phyloP scores from a whole-genome alignment of 306 rosid species.

The Dicorynia guianensis region DNA sequence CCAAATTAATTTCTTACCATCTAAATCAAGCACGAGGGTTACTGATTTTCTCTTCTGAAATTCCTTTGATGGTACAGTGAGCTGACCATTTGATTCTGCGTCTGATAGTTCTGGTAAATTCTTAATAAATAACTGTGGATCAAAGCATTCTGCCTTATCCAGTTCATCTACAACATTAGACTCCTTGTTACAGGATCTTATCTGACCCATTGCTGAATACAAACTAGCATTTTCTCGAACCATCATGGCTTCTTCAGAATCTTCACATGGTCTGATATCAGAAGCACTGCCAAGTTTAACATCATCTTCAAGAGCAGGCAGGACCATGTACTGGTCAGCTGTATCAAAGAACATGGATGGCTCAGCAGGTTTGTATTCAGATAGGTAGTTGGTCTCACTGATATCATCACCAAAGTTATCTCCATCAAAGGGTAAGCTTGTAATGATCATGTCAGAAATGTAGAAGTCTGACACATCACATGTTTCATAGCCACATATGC shows the following conservation, averaged over 20 bases:
- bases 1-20: conserved; percentile 68
- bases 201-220: conserved; percentile 76
- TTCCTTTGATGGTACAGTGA: conserved; percentile 59
- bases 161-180: conserved; percentile 61
- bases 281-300: conserved; percentile 51
- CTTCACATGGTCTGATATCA: conserved; percentile 60
- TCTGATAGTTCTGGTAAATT: conserved; percentile 88
- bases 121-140: conserved; percentile 87
- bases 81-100: conserved; percentile 68
- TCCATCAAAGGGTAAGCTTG: conserved; percentile 73
- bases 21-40: conserved; percentile 95
- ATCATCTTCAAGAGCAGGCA: conserved; percentile 86
- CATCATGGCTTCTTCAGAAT: conserved; percentile 60
- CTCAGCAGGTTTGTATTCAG: conserved; percentile 64
- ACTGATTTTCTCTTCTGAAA: conserved; percentile 65
- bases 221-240: conserved; percentile 65
- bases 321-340: conserved; percentile 75
- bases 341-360: conserved; percentile 64
- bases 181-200: conserved; percentile 72
- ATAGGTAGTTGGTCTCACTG: conserved; percentile 54
- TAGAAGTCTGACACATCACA: conserved; percentile 91
- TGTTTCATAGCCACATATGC: conserved; percentile 59
- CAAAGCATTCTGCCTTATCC: conserved; percentile 80
- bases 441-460: conserved; percentile 92
- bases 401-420: conserved; percentile 59